A percentile compares a stretch with the other conserved stretches of the same genome.
phyloP scores from a whole-genome alignment of 257 asterid species.

The Cordia subcordata region DNA sequence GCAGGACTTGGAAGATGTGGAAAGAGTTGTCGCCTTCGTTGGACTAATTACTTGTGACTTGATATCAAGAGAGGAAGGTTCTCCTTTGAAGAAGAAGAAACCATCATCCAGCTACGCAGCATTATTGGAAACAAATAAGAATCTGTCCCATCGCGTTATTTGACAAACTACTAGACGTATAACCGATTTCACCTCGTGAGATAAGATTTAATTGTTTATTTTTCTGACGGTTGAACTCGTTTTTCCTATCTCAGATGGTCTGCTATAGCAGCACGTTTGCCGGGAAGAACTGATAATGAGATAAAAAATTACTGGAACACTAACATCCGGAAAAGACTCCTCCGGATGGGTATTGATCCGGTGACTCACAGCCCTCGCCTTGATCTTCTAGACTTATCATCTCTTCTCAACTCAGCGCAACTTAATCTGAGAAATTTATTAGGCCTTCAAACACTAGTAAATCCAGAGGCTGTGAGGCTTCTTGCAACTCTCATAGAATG shows the following conservation, averaged over 20 bases:
- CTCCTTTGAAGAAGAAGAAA: slow-evolving; percentile 76
- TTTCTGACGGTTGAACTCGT: too few relatives aligned
- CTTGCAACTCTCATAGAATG: slow-evolving; percentile 41
- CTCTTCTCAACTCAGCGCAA: slow-evolving; percentile 49
- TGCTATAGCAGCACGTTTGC: slow-evolving; percentile 72
- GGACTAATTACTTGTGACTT: slow-evolving; percentile 85
- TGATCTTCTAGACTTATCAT: slow-evolving; percentile 58
- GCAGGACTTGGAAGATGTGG: slow-evolving; percentile 85
- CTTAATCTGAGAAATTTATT: slow-evolving; percentile 49
- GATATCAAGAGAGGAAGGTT: slow-evolving; percentile 76
- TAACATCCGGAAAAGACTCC: slow-evolving; percentile 66
- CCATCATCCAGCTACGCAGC: slow-evolving; percentile 72
- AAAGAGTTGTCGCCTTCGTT: slow-evolving; percentile 76
- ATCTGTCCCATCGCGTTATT: too few relatives aligned
- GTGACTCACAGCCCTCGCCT: slow-evolving; percentile 80
- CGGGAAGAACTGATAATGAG: slow-evolving; percentile 84
- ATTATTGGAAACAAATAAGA: slow-evolving; percentile 77
- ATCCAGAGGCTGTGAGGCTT: slow-evolving; percentile 53
- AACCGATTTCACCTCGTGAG: too few relatives aligned
- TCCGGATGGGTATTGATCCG: slow-evolving; percentile 73
- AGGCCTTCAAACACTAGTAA: slow-evolving; percentile 64
- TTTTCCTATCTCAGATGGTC: slow-evolving; percentile 58
- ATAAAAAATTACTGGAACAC: slow-evolving; percentile 92
- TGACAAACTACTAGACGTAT: too few relatives aligned
- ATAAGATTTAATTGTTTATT: too few relatives aligned